Evolutionary conservation across 2,329 filamentous ascomycete genomes (phyloP), one percentile per base, ranked within the genome.

Genomic region (Diplodia sapinea): DNA sequence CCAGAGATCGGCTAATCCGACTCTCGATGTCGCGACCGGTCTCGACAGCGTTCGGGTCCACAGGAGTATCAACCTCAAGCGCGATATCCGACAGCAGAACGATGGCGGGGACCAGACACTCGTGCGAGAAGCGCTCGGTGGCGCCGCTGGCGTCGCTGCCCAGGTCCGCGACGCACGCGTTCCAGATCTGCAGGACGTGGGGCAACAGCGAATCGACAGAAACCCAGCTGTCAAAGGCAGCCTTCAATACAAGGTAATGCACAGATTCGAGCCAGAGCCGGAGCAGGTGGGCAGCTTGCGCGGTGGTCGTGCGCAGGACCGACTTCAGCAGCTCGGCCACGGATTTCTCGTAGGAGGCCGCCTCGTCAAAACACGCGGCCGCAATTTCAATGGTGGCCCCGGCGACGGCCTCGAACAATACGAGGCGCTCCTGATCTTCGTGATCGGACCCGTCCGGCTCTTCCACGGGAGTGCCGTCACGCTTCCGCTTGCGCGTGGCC

Each of bases 401-500:
- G 3, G 76, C 56, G 2, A 71, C 72, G 4, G 69, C 68, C 38
- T 66, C 69, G 61, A 77, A 55, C 5, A 70, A 70, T 8, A 65
- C 65, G 57, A 79, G 78, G 4, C 78, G 72, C 20, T 70, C 65
- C 29, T 68, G 65, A 1, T 69, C 72, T 20, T 71, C 68, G 3
- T 66, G 70, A 59, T 72, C 75, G 33, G 52, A 57, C 64, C 40
- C 23, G 7, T 55, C 64, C 40, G 51, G 51, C 40, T 49, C 52
- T 31, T 66, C 64, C 29, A 54, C 52, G 38, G 51, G 31, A 9
- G 66, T 56, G 12, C 66, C 54, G 29, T 62, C 51, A 20, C 78
- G 74, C 70, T 79, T 79, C 31, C 77, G 73, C 69, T 79, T 79
- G 38, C 74, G 73, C 6, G 78, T 78, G 2, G 74, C 71, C 38